Base-by-base conservation (phyloP, 2,329 filamentous ascomycete species). In the Penicillium psychrosexuale region DNA sequence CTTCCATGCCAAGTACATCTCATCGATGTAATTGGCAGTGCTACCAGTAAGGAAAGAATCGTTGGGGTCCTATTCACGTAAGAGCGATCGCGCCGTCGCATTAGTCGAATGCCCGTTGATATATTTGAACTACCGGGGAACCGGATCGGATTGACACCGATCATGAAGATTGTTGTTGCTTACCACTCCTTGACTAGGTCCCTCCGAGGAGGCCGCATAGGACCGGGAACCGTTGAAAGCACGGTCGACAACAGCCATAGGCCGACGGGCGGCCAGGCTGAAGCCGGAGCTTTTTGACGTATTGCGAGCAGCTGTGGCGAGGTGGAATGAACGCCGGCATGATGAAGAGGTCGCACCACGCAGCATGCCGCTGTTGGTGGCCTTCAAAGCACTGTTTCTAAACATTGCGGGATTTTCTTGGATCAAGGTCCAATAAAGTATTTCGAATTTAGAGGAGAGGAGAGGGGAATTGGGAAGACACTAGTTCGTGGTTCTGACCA, bases 1-100 rank as follows among this genome's bases (percentile, higher is more conserved):
- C 78, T 93, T 96, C 94, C 94, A 99, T 73, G 92, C 87, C 80
- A 97, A 81, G 78, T 99, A 99, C 94, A 99, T 99, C 81, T 97
- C 94, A 76, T 99, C 94, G 73, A 99, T 91, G 80, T 99, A 99
- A 80, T 96, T 97, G 77, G 94, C 94, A 58, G 93, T 94, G 81
- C 90, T 97, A 65, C 94, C 94, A 61, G 91, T 90, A 59, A 99
- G 84, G 82, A 99, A 99, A 78, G 87, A 96, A 78, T 99, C 94
- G 76, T 89, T 96, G 62, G 92, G 85, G 73, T 96, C 91, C 82
- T 84, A 65, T 56, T 50, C 42, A 52, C 50, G 52, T 50, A 49
- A 51, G 59, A 19, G 57, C 53, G 53, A 57, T 58, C 59, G 58
- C 52, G 59, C 61, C 56, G 56, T 58, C 62, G 50, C 62, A 56